A percentile compares a stretch with the other conserved stretches of the same genome.
Conservation (phyloP, 2,329 filamentous ascomycete species). For the Pyrenophora teres region DNA sequence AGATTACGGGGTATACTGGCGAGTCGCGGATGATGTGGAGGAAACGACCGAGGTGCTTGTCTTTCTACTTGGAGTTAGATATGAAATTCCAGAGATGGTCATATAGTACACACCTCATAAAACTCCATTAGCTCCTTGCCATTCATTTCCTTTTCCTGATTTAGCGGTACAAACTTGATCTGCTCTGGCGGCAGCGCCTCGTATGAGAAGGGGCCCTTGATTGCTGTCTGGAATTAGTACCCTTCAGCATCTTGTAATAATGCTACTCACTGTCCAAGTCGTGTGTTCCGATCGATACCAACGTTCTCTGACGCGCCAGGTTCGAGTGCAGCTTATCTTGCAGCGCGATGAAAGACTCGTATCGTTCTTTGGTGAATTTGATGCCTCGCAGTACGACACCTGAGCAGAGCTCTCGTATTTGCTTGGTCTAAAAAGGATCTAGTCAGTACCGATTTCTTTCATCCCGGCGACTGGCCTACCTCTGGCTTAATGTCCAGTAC, state of each 20-base stretch:
- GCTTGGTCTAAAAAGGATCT: conserved; percentile 60
- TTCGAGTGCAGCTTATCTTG: conserved; percentile 99
- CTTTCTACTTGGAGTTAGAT: conserved; percentile 61
- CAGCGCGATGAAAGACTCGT: conserved; percentile 95
- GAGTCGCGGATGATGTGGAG: conserved; percentile 94
- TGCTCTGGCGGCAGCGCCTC: conserved; percentile 90
- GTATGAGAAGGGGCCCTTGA: conserved; percentile 95
- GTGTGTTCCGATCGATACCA: conserved; percentile 97
- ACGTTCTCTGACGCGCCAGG: conserved; percentile 84
- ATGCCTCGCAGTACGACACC: conserved; percentile 88
- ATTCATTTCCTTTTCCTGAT: conserved; percentile 88
- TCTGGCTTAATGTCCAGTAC: conserved; percentile 78
- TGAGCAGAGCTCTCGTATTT: conserved; percentile 85
- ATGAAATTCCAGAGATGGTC: background rate
- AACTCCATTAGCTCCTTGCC: conserved; percentile 89
- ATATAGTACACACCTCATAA: conserved; percentile 65
- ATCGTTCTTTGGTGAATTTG: conserved; percentile 87
- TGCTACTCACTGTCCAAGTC: conserved; percentile 72
- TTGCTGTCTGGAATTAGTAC: conserved; percentile 49
- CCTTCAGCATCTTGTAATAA: background rate
- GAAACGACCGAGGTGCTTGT: conserved; percentile 88
- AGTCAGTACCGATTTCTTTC: background rate
- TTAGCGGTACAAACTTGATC: conserved; percentile 87
- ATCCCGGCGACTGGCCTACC: conserved; percentile 43
- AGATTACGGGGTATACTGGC: conserved; percentile 93